phyloP scores from a whole-genome alignment of 2,329 filamentous ascomycete genomes.

The Penicillium expansum region DNA sequence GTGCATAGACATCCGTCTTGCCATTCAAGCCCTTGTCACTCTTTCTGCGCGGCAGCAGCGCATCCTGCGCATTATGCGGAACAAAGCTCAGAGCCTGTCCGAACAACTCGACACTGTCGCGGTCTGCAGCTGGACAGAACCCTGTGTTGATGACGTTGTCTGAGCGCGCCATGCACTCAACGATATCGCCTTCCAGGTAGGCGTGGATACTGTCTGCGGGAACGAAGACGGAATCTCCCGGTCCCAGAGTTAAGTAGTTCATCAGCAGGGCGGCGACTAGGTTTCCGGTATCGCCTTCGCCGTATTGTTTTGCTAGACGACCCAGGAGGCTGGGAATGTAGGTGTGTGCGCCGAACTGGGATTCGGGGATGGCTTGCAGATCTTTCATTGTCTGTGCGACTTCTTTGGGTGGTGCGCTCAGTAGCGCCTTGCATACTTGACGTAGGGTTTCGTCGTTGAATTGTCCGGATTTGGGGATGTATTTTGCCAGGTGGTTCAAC shows the following conservation, averaged over 20 bases:
- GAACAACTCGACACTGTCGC: conserved; percentile 65
- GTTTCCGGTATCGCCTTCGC: conserved; percentile 61
- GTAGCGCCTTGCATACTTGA: conserved; percentile 54
- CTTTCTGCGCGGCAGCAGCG: conserved; percentile 51
- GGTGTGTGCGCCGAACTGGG: conserved; percentile 51
- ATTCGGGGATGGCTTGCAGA: conserved; percentile 50
- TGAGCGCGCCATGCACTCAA: conserved; percentile 74
- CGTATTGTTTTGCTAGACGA: conserved; percentile 64
- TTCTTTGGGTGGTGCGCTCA: conserved; percentile 51
- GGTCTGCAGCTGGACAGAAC: conserved; percentile 66
- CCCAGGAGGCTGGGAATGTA: conserved; percentile 66
- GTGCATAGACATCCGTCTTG: conserved; percentile 62
- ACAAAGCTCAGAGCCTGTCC: conserved; percentile 61
- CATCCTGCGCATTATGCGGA: conserved; percentile 58
- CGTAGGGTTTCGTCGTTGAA: conserved; percentile 61
- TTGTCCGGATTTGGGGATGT: conserved; percentile 48
- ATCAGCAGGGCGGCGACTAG: conserved; percentile 69
- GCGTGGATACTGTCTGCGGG: conserved; percentile 73
- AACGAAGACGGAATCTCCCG: conserved; percentile 67
- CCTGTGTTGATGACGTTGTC: conserved; percentile 74
- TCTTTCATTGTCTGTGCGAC: conserved; percentile 55
- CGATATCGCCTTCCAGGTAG: conserved; percentile 69
- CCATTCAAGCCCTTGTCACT: conserved; percentile 56
- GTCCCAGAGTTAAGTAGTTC: conserved; percentile 67
- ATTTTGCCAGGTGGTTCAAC: conserved; percentile 54